A percentile compares a stretch with the other conserved stretches of the same genome.
These are phyloP conservation scores for Alternaria metachromatica DNA, from an alignment of 2,329 filamentous ascomycete genomes.

Conservation along the genomic window DNA sequence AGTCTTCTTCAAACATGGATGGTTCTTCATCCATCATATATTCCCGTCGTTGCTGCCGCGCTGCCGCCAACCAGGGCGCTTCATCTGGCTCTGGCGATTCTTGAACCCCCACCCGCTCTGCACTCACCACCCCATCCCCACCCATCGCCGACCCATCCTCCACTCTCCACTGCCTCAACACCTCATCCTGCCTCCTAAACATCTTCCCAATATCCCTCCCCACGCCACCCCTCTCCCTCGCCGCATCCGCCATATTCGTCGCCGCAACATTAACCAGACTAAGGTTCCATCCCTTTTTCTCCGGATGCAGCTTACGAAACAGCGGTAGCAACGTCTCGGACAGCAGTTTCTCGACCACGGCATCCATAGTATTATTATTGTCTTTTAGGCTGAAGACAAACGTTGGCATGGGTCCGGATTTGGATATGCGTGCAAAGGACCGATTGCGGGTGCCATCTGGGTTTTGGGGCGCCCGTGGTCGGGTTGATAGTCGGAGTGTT, in stretches of 20 bases:
- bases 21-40: background rate
- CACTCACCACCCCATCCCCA: too few species aligned
- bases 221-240: slow-evolving; percentile 52
- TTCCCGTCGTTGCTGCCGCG: background rate
- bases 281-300: slow-evolving; percentile 76
- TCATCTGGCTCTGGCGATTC: background rate
- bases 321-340: slow-evolving; percentile 72
- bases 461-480: slow-evolving; percentile 63
- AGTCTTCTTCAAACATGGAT: background rate
- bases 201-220: slow-evolving; percentile 82
- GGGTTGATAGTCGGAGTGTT: slow-evolving; percentile 80
- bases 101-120: background rate
- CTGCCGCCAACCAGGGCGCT: background rate
- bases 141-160: background rate
- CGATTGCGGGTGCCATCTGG: slow-evolving; percentile 62
- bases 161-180: slow-evolving; percentile 71
- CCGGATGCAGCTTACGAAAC: slow-evolving; percentile 75
- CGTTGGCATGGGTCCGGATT: slow-evolving; percentile 73
- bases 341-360: slow-evolving; percentile 72
- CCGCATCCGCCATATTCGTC: slow-evolving; percentile 74
- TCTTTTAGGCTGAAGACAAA: slow-evolving; percentile 74
- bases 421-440: slow-evolving; percentile 74
- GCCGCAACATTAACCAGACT: slow-evolving; percentile 87
- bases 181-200: slow-evolving; percentile 77
- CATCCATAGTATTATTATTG: slow-evolving; percentile 55